Base-by-base conservation (phyloP, 106 monocot genomes). In the Acorus calamus region DNA sequence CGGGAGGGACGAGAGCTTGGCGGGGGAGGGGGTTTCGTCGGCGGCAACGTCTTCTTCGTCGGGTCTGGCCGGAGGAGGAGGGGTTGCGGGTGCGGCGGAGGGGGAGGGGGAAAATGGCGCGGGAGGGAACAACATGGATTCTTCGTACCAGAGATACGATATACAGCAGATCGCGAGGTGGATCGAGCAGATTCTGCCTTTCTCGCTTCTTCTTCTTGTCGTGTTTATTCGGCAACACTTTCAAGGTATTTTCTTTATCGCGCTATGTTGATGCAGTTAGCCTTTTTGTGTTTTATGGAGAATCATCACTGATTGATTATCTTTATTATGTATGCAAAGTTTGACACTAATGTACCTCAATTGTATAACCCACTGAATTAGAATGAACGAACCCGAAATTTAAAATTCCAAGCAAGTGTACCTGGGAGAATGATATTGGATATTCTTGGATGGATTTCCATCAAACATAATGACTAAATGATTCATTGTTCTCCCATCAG, bases 211-310 rank as follows among this genome's bases (percentile, higher is more conserved):
- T 53, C 69, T 96, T n/a, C 57, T 96, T 67, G 84, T 96, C 6
- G 94, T 96, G 13, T 96, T 96, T 75, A 90, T 96, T 49, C 77
- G 94, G 46, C 94, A 96, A 56, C 94, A 96, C 77, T 79, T 96
- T 69, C 94, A 91, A 87, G 94, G 94, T 96, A 79, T 60, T 28
- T 28, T 28, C 28, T 28, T 28, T 28, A 28, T 28, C 28, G 28
- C 28, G 28, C 28, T 28, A 28, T 28, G 28, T 28, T 28, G 28
- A 28, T 28, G 28, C 28, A 28, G 28, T 28, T 28, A 28, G 1
- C 28, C 28, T 28, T 28, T 28, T 28, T 28, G 28, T 28, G 28
- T 28, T 28, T 28, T 28, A 28, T 28, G 28, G 28, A 28, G 28
- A 28, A 28, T 28, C 28, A 28, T 28, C 28, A 28, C 28, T 28